These are phyloP conservation scores for Phytophthora rubi DNA, from an alignment of 352 stramenopile species.

Conservation along the genomic window DNA sequence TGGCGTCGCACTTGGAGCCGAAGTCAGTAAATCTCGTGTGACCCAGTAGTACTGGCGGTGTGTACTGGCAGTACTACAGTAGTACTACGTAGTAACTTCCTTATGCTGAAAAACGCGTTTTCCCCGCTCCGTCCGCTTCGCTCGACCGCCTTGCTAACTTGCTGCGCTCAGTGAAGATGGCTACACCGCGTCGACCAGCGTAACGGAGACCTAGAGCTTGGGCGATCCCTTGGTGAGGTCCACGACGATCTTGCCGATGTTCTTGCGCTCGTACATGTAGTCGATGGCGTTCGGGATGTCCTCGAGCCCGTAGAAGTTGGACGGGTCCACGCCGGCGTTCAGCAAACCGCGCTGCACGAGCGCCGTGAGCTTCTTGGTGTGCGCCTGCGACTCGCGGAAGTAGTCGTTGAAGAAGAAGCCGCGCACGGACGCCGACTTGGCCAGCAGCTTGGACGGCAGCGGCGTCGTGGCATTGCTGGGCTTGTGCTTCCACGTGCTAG, in stretches of 20 bases:
- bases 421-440: constrained; percentile 49
- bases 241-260: constrained; percentile 86
- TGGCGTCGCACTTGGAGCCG: constrained; percentile 69
- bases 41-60: too few species aligned
- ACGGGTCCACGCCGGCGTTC: background rate
- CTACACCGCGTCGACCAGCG: constrained; percentile 19
- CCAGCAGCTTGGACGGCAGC: constrained; percentile 41
- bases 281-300: constrained; percentile 67
- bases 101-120: too few species aligned
- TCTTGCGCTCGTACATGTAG: constrained; percentile 80
- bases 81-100: too few species aligned
- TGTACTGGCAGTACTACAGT: too few species aligned
- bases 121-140: too few species aligned
- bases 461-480: constrained; percentile 33
- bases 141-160: too few species aligned
- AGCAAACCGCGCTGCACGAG: constrained; percentile 44
- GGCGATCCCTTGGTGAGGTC: constrained; percentile 50
- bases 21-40: constrained; percentile 41
- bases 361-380: constrained; percentile 42
- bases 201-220: constrained; percentile 30
- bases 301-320: constrained; percentile 58
- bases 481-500: constrained; percentile 44
- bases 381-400: constrained; percentile 38
- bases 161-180: constrained; percentile 7
- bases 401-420: constrained; percentile 60